Evolutionary conservation across 805 yeast genomes (phyloP), one percentile per base, ranked within the genome.

Genomic region (Suhomyces kilbournensis): DNA sequence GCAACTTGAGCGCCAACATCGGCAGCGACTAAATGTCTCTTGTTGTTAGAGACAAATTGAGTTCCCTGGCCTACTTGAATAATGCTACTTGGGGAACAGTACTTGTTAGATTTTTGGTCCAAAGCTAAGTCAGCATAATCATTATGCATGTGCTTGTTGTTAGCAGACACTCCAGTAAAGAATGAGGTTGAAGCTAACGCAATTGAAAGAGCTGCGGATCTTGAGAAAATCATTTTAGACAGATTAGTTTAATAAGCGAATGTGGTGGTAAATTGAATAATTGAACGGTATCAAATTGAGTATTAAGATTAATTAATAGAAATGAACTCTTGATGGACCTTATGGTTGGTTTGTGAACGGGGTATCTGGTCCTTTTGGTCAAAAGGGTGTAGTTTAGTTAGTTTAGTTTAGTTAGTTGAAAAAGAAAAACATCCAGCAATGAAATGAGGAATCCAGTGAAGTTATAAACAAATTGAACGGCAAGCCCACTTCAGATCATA

Each of bases 181-280:
- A 58, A 46, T 28, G 49, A 39, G 32, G 61, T 48, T 15, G 62
- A 52, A 25, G 62, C 58, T 47, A 57, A 50, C 22, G 64, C 64
- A 46, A 61, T 55, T 42, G 63, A 40, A 30, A 63, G 39, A 20
- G 59, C 56, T 45, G 60, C 50, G 47, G 63, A 47, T 50, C 55
- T 56, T 12, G 59, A 54, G 47, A 63, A 60, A 28, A 62, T 50
- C 66, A 60, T 64, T 22, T 12, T 46, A 46, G 4, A 25, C 44
- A 34, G 26, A 42, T 52, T 26, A 22, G 48, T 26, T 32, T 32
- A 17, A 50, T 34, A 20, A 52, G 32, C 48, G 51, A 51, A 43
- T 51, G 51, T 52, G 35, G 44, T 22, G 45, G 42, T 17, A 15
- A 8, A n/a, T 28, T 28, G 32, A 28, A 28, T 28, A 12, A 26